Evolutionary conservation across 805 yeast species (phyloP).

Genomic region (Hanseniaspora occidentalis): DNA sequence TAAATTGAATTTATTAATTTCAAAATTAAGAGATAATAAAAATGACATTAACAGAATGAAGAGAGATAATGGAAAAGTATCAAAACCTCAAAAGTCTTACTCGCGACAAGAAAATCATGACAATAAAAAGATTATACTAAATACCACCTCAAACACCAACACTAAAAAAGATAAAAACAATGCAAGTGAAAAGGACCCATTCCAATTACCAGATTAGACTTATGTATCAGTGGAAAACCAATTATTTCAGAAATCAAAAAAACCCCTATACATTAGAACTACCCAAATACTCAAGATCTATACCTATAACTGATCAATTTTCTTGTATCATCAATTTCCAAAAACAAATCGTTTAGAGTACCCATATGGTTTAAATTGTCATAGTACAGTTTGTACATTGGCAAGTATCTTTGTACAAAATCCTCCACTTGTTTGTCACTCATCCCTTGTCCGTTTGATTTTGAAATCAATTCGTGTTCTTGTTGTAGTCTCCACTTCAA

Average conservation of each 20-base stretch:
- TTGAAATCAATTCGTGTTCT: constrained; percentile 17
- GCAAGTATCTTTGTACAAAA: constrained; percentile 81
- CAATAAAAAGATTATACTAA: too few species aligned
- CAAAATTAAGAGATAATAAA: background rate
- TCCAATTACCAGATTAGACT: too few species aligned
- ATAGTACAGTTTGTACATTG: constrained; percentile 65
- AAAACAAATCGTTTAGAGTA: constrained; percentile 16
- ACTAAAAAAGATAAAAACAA: too few species aligned
- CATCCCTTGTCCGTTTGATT: constrained; percentile 61
- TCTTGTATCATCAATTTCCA: constrained; percentile 20
- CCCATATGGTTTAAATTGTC: constrained; percentile 27
- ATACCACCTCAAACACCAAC: too few species aligned
- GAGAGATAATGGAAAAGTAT: background rate
- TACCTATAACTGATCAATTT: constrained; percentile 5
- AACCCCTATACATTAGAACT: too few species aligned
- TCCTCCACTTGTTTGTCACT: constrained; percentile 48
- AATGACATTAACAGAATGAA: background rate
- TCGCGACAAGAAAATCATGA: too few species aligned
- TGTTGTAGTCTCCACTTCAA: constrained; percentile 71
- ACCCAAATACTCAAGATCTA: background rate
- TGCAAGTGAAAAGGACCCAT: too few species aligned
- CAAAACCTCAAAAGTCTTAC: too few species aligned
- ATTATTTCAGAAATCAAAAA: too few species aligned
- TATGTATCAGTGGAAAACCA: too few species aligned
- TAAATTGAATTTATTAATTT: background rate